These are phyloP conservation scores for Taiozyma sp. DNA, from an alignment of 1,139 yeast genomes.

Conservation along the genomic window DNA sequence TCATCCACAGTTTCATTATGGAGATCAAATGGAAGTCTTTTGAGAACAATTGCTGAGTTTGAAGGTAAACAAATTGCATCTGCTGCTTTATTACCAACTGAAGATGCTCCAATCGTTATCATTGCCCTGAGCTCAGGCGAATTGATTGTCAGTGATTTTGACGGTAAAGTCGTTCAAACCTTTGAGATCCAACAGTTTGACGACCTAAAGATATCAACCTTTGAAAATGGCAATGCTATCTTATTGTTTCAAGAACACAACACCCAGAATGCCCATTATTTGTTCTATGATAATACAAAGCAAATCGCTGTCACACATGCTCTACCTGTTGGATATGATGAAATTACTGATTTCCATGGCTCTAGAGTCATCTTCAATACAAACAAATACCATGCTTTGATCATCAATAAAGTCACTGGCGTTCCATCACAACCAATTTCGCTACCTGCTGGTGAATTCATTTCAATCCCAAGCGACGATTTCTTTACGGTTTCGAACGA, in stretches of 20 bases:
- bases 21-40: conserved; percentile 15
- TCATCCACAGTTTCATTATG: conserved; percentile 14
- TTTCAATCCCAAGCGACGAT: conserved; percentile 16
- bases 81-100: neutral
- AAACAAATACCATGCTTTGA: conserved; percentile 6
- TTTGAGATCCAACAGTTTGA: conserved; percentile 6
- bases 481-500: conserved; percentile 17
- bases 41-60: conserved; percentile 9
- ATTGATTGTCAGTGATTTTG: conserved; percentile 2
- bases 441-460: conserved; percentile 5
- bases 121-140: conserved; percentile 11
- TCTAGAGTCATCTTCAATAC: conserved; percentile 15
- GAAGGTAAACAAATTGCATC: conserved; percentile 3
- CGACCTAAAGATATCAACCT: conserved; percentile 5
- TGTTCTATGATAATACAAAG: conserved; percentile 12
- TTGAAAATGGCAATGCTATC: conserved; percentile 15
- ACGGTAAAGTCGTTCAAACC: conserved; percentile 1
- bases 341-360: conserved; percentile 18
- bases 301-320: conserved; percentile 4
- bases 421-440: conserved; percentile 5
- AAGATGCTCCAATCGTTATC: neutral
- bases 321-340: conserved; percentile 8
- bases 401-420: conserved; percentile 12
- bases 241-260: conserved; percentile 8
- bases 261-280: conserved; percentile 6